Conservation (phyloP, 2,329 filamentous ascomycete genomes). For the Pseudogymnoascus sp. region DNA sequence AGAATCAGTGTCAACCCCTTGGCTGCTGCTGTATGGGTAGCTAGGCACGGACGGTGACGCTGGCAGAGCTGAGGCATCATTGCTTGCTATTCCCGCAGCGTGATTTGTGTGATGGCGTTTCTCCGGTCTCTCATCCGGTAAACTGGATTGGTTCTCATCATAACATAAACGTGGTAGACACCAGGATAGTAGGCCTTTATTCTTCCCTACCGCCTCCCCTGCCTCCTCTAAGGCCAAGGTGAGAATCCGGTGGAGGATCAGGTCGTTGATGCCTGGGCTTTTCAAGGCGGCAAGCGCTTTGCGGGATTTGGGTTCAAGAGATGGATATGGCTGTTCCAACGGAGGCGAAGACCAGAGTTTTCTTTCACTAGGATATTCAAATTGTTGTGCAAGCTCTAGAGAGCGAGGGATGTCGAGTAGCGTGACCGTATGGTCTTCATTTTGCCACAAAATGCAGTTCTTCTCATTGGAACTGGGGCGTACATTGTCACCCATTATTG, state of each 20-base stretch:
- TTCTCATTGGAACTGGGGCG: constrained; percentile 15
- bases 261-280: constrained; percentile 16
- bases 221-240: constrained; percentile 22
- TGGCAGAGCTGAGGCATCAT: not conserved
- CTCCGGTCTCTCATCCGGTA: not conserved
- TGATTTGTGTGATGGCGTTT: not conserved
- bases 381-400: constrained; percentile 54
- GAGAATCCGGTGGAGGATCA: constrained; percentile 22
- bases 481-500: not conserved
- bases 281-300: constrained; percentile 23
- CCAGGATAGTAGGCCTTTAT: not conserved
- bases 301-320: constrained; percentile 44
- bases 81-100: not conserved
- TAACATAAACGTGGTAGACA: not conserved
- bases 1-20: not conserved
- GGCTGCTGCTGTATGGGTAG: not conserved
- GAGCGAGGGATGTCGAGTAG: constrained; percentile 64
- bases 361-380: constrained; percentile 15
- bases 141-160: not conserved
- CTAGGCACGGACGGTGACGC: no score
- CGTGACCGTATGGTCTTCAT: constrained; percentile 39
- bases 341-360: constrained; percentile 33
- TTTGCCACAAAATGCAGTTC: constrained; percentile 45
- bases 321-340: constrained; percentile 35
- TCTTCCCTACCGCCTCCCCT: not conserved